Conservation (phyloP, 1,284 basidiomycete species). For the Austroboletus rostrupii region DNA sequence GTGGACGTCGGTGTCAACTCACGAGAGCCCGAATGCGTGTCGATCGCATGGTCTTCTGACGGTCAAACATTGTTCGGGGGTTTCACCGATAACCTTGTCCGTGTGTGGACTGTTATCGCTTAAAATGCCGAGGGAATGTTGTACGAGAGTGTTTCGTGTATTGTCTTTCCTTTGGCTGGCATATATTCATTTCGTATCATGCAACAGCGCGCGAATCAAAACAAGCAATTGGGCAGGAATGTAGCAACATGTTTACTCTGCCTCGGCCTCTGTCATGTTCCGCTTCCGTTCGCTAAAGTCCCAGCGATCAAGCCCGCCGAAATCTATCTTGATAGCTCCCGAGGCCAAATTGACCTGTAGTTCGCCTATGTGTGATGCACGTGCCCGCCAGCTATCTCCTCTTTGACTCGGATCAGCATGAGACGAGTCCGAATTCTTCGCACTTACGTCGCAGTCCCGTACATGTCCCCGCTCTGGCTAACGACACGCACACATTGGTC, state of each 20-base stretch:
- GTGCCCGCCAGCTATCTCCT: slow-evolving; percentile 75
- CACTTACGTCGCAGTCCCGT: slow-evolving; percentile 72
- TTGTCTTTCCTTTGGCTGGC: slow-evolving; percentile 22
- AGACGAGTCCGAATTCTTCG: background rate
- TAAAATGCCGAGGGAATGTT: slow-evolving; percentile 42
- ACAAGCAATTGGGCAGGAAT: background rate
- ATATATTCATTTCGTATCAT: slow-evolving; percentile 18
- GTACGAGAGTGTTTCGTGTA: slow-evolving; percentile 23
- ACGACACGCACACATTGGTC: slow-evolving; percentile 65
- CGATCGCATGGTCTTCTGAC: slow-evolving; percentile 98
- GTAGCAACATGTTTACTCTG: background rate
- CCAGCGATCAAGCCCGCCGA: slow-evolving; percentile 72
- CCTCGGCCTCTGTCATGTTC: slow-evolving; percentile 52
- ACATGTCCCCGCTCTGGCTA: slow-evolving; percentile 54
- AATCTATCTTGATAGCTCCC: slow-evolving; percentile 66
- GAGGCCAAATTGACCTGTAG: slow-evolving; percentile 64
- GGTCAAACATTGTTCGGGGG: slow-evolving; percentile 97
- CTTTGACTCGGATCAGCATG: slow-evolving; percentile 35
- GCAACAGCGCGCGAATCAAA: background rate
- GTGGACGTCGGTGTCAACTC: slow-evolving; percentile 75
- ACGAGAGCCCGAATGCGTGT: slow-evolving; percentile 92
- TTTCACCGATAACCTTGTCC: slow-evolving; percentile 88
- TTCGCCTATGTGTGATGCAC: slow-evolving; percentile 64
- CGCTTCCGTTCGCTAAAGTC: slow-evolving; percentile 57
- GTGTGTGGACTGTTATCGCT: slow-evolving; percentile 87